Conservation (phyloP, 2,329 filamentous ascomycete species). For the Pseudogymnoascus sp. region DNA sequence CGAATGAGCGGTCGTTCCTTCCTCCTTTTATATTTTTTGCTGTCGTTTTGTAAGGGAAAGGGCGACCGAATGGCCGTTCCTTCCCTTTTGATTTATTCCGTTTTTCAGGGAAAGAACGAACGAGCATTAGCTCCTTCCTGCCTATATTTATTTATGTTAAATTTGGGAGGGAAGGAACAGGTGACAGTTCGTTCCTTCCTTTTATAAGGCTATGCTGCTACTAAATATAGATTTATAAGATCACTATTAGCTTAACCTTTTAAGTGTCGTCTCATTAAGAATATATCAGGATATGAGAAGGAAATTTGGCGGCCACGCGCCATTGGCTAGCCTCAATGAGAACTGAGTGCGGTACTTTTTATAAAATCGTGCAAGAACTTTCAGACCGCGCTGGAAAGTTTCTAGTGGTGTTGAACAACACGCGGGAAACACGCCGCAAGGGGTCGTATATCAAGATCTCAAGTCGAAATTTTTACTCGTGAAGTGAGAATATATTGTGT, state of each 20-base stretch:
- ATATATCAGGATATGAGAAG: not conserved
- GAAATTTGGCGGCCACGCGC: too few relatives aligned
- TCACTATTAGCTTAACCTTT: not conserved
- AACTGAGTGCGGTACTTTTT: too few relatives aligned
- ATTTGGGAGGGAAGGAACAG: not conserved
- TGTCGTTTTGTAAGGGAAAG: too few relatives aligned
- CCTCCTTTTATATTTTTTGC: not conserved
- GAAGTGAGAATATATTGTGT: not conserved
- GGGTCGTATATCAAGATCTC: not conserved
- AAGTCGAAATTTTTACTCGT: not conserved
- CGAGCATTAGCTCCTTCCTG: not conserved
- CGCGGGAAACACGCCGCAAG: not conserved
- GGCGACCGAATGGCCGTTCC: not conserved
- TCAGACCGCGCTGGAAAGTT: too few relatives aligned
- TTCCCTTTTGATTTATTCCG: not conserved
- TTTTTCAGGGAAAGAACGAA: not conserved
- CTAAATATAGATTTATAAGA: not conserved
- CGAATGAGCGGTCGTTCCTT: not conserved
- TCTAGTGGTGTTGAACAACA: not conserved
- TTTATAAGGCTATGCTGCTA: not conserved
- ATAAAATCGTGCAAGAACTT: too few relatives aligned
- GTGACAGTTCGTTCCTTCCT: not conserved
- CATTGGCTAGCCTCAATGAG: too few relatives aligned
- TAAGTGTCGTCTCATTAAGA: not conserved
- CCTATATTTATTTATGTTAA: not conserved